Evolutionary conservation across 768 basidiomycete genomes (phyloP), one percentile per base, ranked within the genome.

Genomic region (Boletellus ananas): DNA sequence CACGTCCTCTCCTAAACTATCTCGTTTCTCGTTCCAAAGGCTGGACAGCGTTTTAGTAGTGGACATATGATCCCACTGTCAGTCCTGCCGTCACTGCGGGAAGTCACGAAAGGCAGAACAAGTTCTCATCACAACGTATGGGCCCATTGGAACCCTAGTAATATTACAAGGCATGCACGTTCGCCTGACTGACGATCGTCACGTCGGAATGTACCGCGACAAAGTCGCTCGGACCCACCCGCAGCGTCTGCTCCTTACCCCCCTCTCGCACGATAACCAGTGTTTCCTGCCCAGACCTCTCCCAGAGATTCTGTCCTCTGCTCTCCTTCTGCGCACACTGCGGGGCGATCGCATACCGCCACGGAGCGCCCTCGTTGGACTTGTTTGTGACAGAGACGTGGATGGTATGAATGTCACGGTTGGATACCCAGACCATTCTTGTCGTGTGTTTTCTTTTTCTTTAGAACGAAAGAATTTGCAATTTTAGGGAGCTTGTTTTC

Each of bases 161-260:
- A 5, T 5, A 5, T 29, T 50, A 39, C 2, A 34, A 46, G 29
- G 3, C 6, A 13, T 46, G 11, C 29, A 56, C 47, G 11, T 35
- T 43, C 12, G 48, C 58, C 6, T 57, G 48, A 25, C 33, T 58
- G 35, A 59, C 16, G 6, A 53, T 20, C 48, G 56, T 45, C 1
- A 40, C 48, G n/a, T 60, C 47, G 8, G 45, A 2, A 33, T 50
- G 58, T 11, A 61, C 46, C 21, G 45, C 43, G 11, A 61, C 39
- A 37, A 53, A 57, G 33, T 57, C 55, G 20, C 29, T 58, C 21
- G 58, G 50, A 18, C 50, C 45, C 9, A 60, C 45, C 3, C 5
- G n/a, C 39, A 60, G 5, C n/a, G 5, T 4, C 39, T 60, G 58
- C 18, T n/a, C n/a, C 33, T 45, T 57, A 6, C 54, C 45, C 7